A percentile compares a stretch with the other conserved stretches of the same genome.
Conservation (phyloP, 2,329 filamentous ascomycete species). For the Hypoxylon sp. region DNA sequence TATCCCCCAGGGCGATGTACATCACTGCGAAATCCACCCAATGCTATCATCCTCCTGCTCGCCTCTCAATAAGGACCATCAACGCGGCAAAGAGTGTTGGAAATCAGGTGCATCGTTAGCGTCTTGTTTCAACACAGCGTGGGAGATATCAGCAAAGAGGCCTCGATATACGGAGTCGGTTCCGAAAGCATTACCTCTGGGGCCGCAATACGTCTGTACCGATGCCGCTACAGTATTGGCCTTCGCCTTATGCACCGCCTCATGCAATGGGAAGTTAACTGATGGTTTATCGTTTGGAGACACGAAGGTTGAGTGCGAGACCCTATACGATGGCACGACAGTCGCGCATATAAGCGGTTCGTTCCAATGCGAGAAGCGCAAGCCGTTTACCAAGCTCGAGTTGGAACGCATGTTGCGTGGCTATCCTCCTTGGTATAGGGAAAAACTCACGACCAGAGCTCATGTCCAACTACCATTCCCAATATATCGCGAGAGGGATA, state of each 20-base stretch:
- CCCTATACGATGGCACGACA: not conserved
- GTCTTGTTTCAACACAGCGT: slow-evolving; percentile 9
- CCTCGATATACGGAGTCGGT: not conserved
- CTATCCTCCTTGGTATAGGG: slow-evolving; percentile 10
- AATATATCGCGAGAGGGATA: slow-evolving; percentile 2
- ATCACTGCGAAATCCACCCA: too few relatives aligned
- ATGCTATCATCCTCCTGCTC: not conserved
- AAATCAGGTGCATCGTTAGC: slow-evolving; percentile 1
- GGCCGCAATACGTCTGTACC: not conserved
- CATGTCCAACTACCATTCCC: slow-evolving; percentile 1
- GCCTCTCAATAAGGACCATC: not conserved
- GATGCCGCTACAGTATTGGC: slow-evolving; percentile 1
- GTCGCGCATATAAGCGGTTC: slow-evolving; percentile 3
- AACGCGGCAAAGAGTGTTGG: slow-evolving; percentile 5
- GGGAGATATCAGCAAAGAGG: slow-evolving; percentile 5
- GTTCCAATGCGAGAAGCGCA: not conserved
- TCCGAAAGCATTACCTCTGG: not conserved
- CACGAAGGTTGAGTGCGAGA: slow-evolving; percentile 4
- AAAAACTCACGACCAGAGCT: not conserved
- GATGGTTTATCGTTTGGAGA: slow-evolving; percentile 2
- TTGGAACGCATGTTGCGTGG: slow-evolving; percentile 3
- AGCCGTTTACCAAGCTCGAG: slow-evolving; percentile 3
- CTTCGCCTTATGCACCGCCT: slow-evolving; percentile 1
- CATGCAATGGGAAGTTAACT: not conserved
- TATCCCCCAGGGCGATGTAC: slow-evolving; percentile 2